A percentile compares a stretch with the other conserved stretches of the same genome.
phyloP scores from a whole-genome alignment of 2,329 filamentous ascomycete species.

The Pestalotiopsis sp. region DNA sequence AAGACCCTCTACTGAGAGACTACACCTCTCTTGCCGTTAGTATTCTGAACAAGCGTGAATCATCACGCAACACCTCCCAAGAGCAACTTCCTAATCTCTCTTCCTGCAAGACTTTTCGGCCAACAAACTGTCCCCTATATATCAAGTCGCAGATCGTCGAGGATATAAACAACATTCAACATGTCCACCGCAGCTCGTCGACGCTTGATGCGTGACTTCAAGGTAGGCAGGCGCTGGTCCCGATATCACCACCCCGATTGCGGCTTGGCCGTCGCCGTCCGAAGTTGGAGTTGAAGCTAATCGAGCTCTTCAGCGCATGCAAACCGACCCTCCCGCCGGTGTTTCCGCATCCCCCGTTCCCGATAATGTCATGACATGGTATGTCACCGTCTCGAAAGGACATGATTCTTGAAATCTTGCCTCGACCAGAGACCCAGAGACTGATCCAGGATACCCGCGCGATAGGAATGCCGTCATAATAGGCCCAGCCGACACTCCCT shows the following conservation, averaged over 20 bases:
- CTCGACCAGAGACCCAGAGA: background rate
- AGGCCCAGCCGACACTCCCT: conserved; percentile 17
- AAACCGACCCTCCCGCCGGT: conserved; percentile 95
- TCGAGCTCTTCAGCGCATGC: conserved; percentile 74
- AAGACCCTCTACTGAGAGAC: background rate
- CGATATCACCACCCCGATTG: background rate
- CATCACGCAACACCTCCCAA: background rate
- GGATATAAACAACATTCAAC: background rate
- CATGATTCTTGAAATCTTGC: background rate
- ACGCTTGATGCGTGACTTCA: conserved; percentile 78
- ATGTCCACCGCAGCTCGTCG: conserved; percentile 78
- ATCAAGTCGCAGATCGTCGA: no score
- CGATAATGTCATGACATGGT: conserved; percentile 98
- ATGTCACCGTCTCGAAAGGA: conserved; percentile 20
- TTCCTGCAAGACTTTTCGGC: background rate
- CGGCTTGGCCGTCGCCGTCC: background rate
- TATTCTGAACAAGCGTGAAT: background rate
- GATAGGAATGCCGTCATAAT: conserved; percentile 19
- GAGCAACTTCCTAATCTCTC: background rate
- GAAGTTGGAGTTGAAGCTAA: background rate
- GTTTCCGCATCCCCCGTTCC: conserved; percentile 95
- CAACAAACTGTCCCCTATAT: background rate
- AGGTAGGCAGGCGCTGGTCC: conserved; percentile 56
- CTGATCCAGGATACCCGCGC: background rate
- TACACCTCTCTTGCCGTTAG: background rate